A percentile compares a stretch with the other conserved stretches of the same genome.
Conservation (phyloP, 2,329 filamentous ascomycete species). For the Sclerotinia minor region DNA sequence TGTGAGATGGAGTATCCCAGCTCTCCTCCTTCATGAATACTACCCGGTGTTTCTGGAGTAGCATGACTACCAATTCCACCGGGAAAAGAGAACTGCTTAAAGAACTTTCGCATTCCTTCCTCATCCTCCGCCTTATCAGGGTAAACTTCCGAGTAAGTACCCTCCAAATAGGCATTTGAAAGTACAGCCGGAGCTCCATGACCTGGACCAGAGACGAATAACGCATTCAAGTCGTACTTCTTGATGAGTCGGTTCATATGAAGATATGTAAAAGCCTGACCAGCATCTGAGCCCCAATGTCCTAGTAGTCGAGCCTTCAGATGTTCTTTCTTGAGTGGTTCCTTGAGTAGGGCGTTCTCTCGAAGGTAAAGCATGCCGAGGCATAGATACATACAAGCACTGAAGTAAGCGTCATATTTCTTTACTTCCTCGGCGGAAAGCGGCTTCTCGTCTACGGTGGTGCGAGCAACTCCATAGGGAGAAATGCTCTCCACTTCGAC, state of each 20-base stretch:
- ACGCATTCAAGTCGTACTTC: slow-evolving; percentile 71
- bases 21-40: slow-evolving; percentile 77
- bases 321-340: slow-evolving; percentile 66
- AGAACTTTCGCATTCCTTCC: slow-evolving; percentile 71
- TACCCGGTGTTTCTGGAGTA: slow-evolving; percentile 76
- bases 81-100: slow-evolving; percentile 82
- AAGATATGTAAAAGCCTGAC: slow-evolving; percentile 78
- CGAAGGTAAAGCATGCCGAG: slow-evolving; percentile 79
- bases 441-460: slow-evolving; percentile 61
- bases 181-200: slow-evolving; percentile 76
- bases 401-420: slow-evolving; percentile 72
- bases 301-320: slow-evolving; percentile 73
- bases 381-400: slow-evolving; percentile 72
- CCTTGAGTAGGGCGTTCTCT: slow-evolving; percentile 69
- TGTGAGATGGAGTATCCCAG: slow-evolving; percentile 80
- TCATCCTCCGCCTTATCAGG: slow-evolving; percentile 69
- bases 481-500: slow-evolving; percentile 57
- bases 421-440: slow-evolving; percentile 65
- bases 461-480: slow-evolving; percentile 64
- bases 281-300: slow-evolving; percentile 79
- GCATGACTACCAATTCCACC: slow-evolving; percentile 77
- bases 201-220: slow-evolving; percentile 75
- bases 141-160: slow-evolving; percentile 75
- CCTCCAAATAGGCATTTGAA: slow-evolving; percentile 75
- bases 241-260: slow-evolving; percentile 82